Percentiles rank a stretch among this genome's conserved stretches.
Conservation (phyloP, 805 yeast species). For the Cyberlindnera mycetangii region DNA sequence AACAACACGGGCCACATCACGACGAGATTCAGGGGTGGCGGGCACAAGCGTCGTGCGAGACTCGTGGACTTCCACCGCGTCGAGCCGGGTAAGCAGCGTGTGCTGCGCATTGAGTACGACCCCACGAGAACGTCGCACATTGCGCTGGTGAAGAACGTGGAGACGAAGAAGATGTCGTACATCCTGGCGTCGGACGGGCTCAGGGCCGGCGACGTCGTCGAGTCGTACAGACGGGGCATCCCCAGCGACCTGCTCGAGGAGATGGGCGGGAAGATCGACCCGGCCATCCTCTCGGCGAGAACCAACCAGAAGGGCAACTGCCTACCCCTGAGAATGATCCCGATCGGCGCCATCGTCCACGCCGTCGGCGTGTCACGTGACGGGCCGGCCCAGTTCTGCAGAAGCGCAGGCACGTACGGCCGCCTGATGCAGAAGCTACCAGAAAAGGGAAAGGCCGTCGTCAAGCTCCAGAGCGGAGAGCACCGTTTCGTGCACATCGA, state of each 20-base stretch:
- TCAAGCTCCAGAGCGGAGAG: constrained; percentile 87
- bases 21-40: constrained; percentile 95
- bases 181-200: constrained; percentile 90
- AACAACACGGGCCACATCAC: constrained; percentile 86
- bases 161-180: constrained; percentile 64
- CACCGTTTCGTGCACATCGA: constrained; percentile 83
- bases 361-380: constrained; percentile 74
- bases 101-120: constrained; percentile 88
- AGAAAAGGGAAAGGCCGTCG: constrained; percentile 66
- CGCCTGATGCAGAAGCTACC: constrained; percentile 78
- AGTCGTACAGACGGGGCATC: constrained; percentile 84
- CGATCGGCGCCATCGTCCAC: constrained; percentile 90
- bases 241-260: constrained; percentile 70
- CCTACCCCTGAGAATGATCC: constrained; percentile 86
- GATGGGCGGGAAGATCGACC: constrained; percentile 91
- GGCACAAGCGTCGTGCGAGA: constrained; percentile 85
- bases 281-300: constrained; percentile 82
- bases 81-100: constrained; percentile 70
- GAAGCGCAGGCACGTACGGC: constrained; percentile 94
- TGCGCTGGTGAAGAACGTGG: constrained; percentile 71
- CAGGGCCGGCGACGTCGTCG: constrained; percentile 89
- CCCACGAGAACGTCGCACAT: constrained; percentile 93
- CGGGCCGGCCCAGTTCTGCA: constrained; percentile 85
- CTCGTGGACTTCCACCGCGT: constrained; percentile 72
- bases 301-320: constrained; percentile 94